Evolutionary conservation across 805 yeast genomes (phyloP), one percentile per base, ranked within the genome.

Genomic region (Yarrowia osloensis): DNA sequence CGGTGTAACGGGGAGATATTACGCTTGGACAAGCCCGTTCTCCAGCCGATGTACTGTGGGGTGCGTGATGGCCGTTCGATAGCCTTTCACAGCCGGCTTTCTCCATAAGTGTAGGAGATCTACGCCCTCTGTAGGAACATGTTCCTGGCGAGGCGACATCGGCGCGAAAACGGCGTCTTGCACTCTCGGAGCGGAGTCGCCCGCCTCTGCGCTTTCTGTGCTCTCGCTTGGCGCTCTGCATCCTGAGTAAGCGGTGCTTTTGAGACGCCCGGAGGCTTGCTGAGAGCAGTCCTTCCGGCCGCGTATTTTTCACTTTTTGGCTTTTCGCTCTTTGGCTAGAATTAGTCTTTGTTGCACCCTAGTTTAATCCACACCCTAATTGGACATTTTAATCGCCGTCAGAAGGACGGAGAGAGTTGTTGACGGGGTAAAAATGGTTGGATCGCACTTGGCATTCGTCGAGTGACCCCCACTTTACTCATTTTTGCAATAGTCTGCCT

Each of bases 21-120:
- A 21, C 12, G 7, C 12, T 12, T 31, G 11, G 39, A n/a, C 55
- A 29, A 29, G 39, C 9, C 17, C 12, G 12, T 29, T 9, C 12
- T 35, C 39, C 35, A 13, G 13, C 2, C 11, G n/a, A 49, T 29
- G 39, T 49, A 49, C 37, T 19, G 55, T 50, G 59, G 59, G 59
- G 57, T 33, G 29, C 59, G 26, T 19, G 46, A 40, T 40, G 42
- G 42, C 42, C 1, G 6, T 31, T 31, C 55, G 40, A 50, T 50
- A 50, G 55, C 55, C 55, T 50, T 50, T 50, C 26, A 50, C n/a
- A 21, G 42, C 42, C 57, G 57, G 29, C 28, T 21, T 50, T 13
- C 3, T 35, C 19, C 12, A 7, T 9, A 21, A 40, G 46, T 5
- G 46, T 40, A 40, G 46, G 26, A 3, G 11, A 21, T 40, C 2